These are phyloP conservation scores for Tolypocladium amazonense DNA, from an alignment of 2,329 filamentous ascomycete species.

Conservation along the genomic window DNA sequence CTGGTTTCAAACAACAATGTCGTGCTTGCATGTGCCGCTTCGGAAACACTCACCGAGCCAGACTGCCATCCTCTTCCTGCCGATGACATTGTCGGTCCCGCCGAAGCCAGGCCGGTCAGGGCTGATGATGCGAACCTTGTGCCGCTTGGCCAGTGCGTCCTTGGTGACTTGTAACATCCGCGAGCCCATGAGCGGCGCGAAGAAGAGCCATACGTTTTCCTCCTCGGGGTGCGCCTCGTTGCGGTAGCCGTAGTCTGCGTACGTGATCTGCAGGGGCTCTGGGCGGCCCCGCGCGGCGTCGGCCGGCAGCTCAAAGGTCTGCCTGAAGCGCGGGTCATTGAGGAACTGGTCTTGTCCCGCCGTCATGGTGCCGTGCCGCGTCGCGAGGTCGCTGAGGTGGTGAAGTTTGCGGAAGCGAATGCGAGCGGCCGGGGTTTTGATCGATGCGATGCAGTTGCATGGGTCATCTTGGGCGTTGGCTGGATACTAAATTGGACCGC, in stretches of 20 bases:
- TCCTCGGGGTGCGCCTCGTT: slow-evolving; percentile 12
- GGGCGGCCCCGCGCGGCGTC: slow-evolving; percentile 6
- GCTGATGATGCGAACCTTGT: slow-evolving; percentile 21
- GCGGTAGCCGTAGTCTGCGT: slow-evolving; percentile 21
- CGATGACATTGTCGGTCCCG: slow-evolving; percentile 16
- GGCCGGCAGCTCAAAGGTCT: slow-evolving; percentile 10
- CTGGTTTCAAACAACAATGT: neutral
- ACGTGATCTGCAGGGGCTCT: slow-evolving; percentile 8
- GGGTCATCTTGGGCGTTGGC: neutral
- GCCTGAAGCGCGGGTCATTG: slow-evolving; percentile 12
- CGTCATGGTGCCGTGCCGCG: neutral
- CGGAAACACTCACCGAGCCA: slow-evolving; percentile 14
- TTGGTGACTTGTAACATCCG: slow-evolving; percentile 20
- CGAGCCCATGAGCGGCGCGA: slow-evolving; percentile 14
- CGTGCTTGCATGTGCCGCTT: neutral
- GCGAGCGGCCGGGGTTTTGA: neutral
- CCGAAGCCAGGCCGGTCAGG: slow-evolving; percentile 25
- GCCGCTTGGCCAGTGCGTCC: slow-evolving; percentile 17
- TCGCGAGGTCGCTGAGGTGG: neutral
- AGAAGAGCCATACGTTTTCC: slow-evolving; percentile 18
- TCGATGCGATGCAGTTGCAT: neutral
- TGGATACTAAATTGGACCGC: neutral
- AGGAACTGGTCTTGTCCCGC: neutral
- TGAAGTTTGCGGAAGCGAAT: neutral
- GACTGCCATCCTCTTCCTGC: slow-evolving; percentile 10